Conservation (phyloP, 148 eudicot genomes). For the Vaccinium vitisidaea region DNA sequence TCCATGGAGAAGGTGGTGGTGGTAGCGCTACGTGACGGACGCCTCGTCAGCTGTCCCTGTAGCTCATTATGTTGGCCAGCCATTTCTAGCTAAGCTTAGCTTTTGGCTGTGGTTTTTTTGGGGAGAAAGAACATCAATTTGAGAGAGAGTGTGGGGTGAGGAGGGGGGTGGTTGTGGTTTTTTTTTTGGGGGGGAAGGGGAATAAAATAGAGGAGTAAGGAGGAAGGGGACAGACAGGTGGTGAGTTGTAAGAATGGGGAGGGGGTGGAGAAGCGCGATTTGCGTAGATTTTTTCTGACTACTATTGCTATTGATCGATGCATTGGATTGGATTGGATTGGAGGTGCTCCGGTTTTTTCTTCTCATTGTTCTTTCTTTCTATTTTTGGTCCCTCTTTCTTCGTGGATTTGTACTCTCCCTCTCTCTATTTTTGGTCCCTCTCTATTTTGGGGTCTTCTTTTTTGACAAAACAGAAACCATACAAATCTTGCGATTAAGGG, state of each 20-base stretch:
- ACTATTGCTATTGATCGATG: no score
- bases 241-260: neutral
- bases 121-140: neutral
- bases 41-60: constrained; percentile 41
- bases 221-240: neutral
- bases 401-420: no score
- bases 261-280: neutral
- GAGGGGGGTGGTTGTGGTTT: neutral
- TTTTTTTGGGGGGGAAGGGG: neutral
- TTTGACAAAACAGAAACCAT: no score
- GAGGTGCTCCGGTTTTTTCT: neutral
- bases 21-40: constrained; percentile 80
- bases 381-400: no score
- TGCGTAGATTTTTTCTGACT: neutral
- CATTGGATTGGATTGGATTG: neutral
- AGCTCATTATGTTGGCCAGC: constrained; percentile 33
- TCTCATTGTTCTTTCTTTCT: neutral
- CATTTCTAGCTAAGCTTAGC: constrained; percentile 22
- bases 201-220: neutral
- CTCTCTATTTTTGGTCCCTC: neutral
- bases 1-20: constrained; percentile 71
- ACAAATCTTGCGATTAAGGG: neutral
- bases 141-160: neutral
- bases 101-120: no score
- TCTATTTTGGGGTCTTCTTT: no score